Percentiles rank a stretch among this genome's conserved stretches.
Evolutionary conservation across 345 rosid species (phyloP).

Genomic region (Corchorus olitorius): DNA sequence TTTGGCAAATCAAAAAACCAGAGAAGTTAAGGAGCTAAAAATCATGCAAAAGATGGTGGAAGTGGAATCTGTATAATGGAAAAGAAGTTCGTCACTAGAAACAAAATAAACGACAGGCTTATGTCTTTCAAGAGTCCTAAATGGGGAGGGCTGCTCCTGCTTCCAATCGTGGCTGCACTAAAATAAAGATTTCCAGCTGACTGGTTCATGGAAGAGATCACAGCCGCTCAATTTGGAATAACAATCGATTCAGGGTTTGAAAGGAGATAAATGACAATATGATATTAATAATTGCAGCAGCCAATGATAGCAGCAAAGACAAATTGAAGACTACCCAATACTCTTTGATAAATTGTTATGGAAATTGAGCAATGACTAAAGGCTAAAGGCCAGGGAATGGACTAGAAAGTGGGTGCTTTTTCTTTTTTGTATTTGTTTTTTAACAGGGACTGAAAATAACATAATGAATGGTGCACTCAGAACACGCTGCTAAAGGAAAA

Average conservation of each 20-base stretch:
- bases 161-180: slow-evolving; percentile 12
- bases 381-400: neutral
- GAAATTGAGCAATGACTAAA: neutral
- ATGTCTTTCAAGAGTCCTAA: neutral
- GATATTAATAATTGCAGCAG: slow-evolving; percentile 14
- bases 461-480: slow-evolving; percentile 10
- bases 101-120: slow-evolving; percentile 6
- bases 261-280: neutral
- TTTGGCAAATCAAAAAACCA: neutral
- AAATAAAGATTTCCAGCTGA: neutral
- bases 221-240: slow-evolving; percentile 13
- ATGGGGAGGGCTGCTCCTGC: slow-evolving; percentile 17
- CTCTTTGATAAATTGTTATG: neutral
- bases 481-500: neutral
- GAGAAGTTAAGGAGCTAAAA: neutral
- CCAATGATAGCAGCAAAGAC: slow-evolving; percentile 21
- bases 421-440: neutral
- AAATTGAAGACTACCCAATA: neutral
- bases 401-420: neutral
- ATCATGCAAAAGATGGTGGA: neutral
- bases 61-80: slow-evolving; percentile 7
- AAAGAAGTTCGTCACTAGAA: neutral
- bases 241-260: slow-evolving; percentile 13
- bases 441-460: slow-evolving; percentile 10
- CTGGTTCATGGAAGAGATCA: slow-evolving; percentile 6